Evolutionary conservation across 202 grass and related monocot species (phyloP).

Genomic region (Bolboschoenoplectus hybrid): DNA sequence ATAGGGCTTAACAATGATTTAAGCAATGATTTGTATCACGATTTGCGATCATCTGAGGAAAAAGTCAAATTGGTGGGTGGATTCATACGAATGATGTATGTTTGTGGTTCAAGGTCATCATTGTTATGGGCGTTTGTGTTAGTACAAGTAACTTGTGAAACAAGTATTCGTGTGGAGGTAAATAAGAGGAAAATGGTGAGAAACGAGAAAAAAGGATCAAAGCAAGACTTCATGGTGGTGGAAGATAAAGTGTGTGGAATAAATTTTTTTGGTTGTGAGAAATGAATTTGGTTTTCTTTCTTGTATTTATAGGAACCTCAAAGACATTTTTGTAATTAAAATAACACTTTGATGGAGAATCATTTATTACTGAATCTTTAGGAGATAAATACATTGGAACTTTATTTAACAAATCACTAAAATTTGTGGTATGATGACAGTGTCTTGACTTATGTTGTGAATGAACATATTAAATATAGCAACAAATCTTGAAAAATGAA

Average conservation of each 20-base stretch:
- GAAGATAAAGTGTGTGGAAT: background rate
- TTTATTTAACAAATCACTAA: background rate
- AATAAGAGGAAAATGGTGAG: constrained; percentile 14
- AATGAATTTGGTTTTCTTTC: background rate
- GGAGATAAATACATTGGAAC: background rate
- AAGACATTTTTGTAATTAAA: background rate
- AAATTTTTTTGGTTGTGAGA: background rate
- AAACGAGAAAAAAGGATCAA: background rate
- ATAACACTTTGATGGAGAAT: background rate
- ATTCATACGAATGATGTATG: constrained; percentile 41
- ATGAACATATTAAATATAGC: background rate
- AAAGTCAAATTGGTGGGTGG: constrained; percentile 14
- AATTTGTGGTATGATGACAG: background rate
- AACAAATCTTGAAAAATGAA: background rate
- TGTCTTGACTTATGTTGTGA: background rate
- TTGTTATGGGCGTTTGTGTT: background rate
- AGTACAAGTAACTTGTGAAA: background rate
- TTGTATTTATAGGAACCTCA: background rate
- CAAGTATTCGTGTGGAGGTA: background rate
- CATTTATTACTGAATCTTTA: background rate
- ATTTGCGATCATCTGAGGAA: background rate
- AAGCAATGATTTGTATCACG: constrained; percentile 55
- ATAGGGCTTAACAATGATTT: background rate
- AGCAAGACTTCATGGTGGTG: background rate
- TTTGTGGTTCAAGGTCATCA: constrained; percentile 19